phyloP scores from a whole-genome alignment of 2,329 filamentous ascomycete species.

The Teratosphaeria zuluensis region DNA sequence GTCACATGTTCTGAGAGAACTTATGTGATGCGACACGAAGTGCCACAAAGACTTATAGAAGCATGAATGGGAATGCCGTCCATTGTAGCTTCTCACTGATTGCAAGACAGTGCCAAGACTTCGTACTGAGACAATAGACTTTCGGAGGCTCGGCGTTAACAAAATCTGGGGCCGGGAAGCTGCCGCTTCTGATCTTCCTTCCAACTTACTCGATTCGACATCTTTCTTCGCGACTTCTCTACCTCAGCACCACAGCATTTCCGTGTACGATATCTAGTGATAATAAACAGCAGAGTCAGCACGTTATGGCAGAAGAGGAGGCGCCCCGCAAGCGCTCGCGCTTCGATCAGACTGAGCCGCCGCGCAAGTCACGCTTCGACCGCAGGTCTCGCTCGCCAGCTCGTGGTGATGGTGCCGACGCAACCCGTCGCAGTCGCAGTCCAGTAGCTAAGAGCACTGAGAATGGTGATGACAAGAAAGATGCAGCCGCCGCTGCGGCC shows the following conservation, averaged over 20 bases:
- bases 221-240: background rate
- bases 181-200: background rate
- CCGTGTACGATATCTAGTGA: background rate
- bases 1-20: too few relatives aligned
- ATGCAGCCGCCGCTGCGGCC: slow-evolving; percentile 58
- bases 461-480: slow-evolving; percentile 13
- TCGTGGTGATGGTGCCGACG: slow-evolving; percentile 54
- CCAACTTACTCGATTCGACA: background rate
- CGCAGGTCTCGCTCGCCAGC: slow-evolving; percentile 61
- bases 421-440: slow-evolving; percentile 61
- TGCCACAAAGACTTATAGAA: too few relatives aligned
- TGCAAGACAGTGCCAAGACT: too few relatives aligned
- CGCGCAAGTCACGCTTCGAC: slow-evolving; percentile 67
- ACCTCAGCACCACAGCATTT: background rate
- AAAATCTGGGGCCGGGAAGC: background rate
- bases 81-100: too few relatives aligned
- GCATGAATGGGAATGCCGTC: too few relatives aligned
- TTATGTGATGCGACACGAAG: too few relatives aligned
- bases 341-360: slow-evolving; percentile 84
- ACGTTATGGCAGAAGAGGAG: slow-evolving; percentile 60
- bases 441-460: slow-evolving; percentile 57
- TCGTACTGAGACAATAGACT: too few relatives aligned
- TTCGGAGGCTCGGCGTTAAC: background rate
- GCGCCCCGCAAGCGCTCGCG: slow-evolving; percentile 62
- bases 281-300: background rate